A percentile compares a stretch with the other conserved stretches of the same genome.
Conservation (phyloP, 177 flowering plant genomes). For the Vitis hybrid region DNA sequence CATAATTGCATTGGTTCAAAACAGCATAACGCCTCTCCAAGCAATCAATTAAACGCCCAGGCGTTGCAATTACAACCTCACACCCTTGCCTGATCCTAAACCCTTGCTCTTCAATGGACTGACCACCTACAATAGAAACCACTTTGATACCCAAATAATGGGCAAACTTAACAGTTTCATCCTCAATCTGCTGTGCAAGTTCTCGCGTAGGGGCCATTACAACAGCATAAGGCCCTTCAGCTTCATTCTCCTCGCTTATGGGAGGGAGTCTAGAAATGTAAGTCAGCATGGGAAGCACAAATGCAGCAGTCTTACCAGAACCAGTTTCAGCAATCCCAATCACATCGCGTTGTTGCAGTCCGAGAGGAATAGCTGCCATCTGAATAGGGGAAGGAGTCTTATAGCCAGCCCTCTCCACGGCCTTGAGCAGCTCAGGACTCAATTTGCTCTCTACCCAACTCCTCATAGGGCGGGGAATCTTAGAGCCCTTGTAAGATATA, state of each 20-base stretch:
- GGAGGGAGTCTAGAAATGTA: constrained; percentile 71
- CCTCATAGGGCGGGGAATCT: constrained; percentile 77
- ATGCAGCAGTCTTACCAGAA: constrained; percentile 84
- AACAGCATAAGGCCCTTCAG: constrained; percentile 83
- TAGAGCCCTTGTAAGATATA: constrained; percentile 80
- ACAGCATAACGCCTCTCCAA: constrained; percentile 77
- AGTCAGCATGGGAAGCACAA: constrained; percentile 79
- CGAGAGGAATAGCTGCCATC: constrained; percentile 84
- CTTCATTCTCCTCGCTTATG: constrained; percentile 72
- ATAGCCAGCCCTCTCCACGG: constrained; percentile 72
- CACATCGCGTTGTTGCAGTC: constrained; percentile 79
- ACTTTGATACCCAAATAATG: constrained; percentile 72
- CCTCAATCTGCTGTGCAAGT: constrained; percentile 82
- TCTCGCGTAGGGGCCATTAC: constrained; percentile 89
- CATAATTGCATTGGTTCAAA: constrained; percentile 74
- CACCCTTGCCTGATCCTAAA: constrained; percentile 76
- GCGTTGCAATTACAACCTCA: constrained; percentile 83
- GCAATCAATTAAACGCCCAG: constrained; percentile 78
- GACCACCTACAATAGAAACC: constrained; percentile 82
- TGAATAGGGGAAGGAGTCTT: constrained; percentile 81
- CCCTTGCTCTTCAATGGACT: constrained; percentile 84
- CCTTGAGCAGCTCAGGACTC: constrained; percentile 53
- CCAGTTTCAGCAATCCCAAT: constrained; percentile 90
- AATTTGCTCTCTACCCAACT: constrained; percentile 70
- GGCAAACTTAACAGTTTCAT: constrained; percentile 79